phyloP scores from a whole-genome alignment of 129 eudicot species.

The Glebionis coronaria region DNA sequence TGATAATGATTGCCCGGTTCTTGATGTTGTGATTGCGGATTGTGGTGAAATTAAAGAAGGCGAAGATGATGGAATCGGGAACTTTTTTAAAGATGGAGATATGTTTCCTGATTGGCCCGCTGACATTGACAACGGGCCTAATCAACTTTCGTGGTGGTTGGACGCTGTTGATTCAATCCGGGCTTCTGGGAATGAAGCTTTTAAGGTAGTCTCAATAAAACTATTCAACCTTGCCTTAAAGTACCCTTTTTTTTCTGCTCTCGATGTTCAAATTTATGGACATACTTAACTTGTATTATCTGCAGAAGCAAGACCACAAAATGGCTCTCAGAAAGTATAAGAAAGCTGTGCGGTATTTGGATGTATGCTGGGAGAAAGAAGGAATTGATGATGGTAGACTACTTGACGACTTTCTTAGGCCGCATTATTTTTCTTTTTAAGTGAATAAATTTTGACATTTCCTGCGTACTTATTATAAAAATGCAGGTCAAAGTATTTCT shows the following conservation, averaged over 20 bases:
- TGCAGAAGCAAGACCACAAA: slow-evolving; percentile 83
- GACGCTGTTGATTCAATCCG: slow-evolving; percentile 70
- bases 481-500: slow-evolving; percentile 51
- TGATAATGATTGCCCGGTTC: slow-evolving; percentile 59
- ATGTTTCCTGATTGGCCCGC: slow-evolving; percentile 89
- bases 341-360: slow-evolving; percentile 93
- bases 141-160: slow-evolving; percentile 87
- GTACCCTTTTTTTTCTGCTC: background rate
- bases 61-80: slow-evolving; percentile 72
- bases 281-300: background rate
- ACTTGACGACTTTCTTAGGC: background rate
- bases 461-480: background rate
- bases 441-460: background rate
- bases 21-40: slow-evolving; percentile 64
- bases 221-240: background rate
- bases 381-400: slow-evolving; percentile 86
- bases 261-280: background rate
- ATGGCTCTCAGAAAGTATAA: slow-evolving; percentile 91
- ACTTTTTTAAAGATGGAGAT: slow-evolving; percentile 88
- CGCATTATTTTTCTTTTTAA: background rate
- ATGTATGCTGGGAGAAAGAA: slow-evolving; percentile 92
- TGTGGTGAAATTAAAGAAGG: slow-evolving; percentile 93
- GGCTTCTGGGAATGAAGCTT: slow-evolving; percentile 75
- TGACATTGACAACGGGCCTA: slow-evolving; percentile 59
- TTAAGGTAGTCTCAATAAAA: slow-evolving; percentile 48